Conservation (phyloP, 1,284 basidiomycete species). For the Cryptococcus sp. region DNA sequence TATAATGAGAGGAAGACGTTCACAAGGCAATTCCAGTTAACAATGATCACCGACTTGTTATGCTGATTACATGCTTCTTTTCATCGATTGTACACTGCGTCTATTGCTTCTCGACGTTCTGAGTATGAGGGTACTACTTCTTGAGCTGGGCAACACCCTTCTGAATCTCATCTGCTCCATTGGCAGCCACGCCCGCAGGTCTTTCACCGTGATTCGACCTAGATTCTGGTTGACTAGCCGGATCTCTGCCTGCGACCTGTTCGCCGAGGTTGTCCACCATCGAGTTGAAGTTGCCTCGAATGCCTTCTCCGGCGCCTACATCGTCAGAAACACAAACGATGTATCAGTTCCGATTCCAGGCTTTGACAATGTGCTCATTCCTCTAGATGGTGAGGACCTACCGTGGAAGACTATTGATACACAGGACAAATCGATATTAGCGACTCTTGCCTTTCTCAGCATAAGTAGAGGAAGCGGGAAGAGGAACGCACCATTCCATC, state of each 20-base stretch:
- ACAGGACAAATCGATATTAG: not conserved
- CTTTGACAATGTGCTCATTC: too few species aligned
- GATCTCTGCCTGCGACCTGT: constrained; percentile 26
- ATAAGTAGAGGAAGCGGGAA: not conserved
- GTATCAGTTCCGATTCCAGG: too few species aligned
- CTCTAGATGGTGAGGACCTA: constrained; percentile 1
- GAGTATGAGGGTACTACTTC: constrained; percentile 9
- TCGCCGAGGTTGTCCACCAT: constrained; percentile 32
- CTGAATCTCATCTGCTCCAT: constrained; percentile 29
- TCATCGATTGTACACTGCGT: too few species aligned
- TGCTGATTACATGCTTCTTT: too few species aligned
- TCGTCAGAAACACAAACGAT: not conserved
- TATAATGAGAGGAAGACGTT: too few species aligned
- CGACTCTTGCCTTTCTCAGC: not conserved
- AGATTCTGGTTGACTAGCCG: constrained; percentile 10
- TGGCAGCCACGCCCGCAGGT: constrained; percentile 25
- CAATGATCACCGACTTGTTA: too few species aligned
- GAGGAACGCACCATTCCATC: constrained; percentile 21
- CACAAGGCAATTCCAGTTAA: too few species aligned
- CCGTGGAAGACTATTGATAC: constrained; percentile 24
- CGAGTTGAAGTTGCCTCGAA: constrained; percentile 39
- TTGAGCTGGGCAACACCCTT: constrained; percentile 22
- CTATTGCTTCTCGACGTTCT: too few species aligned
- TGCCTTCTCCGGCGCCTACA: constrained; percentile 36
- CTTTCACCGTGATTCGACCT: constrained; percentile 19